Evolutionary conservation across 345 rosid species (phyloP), one percentile per base, ranked within the genome.

Genomic region (Salix viminalis): DNA sequence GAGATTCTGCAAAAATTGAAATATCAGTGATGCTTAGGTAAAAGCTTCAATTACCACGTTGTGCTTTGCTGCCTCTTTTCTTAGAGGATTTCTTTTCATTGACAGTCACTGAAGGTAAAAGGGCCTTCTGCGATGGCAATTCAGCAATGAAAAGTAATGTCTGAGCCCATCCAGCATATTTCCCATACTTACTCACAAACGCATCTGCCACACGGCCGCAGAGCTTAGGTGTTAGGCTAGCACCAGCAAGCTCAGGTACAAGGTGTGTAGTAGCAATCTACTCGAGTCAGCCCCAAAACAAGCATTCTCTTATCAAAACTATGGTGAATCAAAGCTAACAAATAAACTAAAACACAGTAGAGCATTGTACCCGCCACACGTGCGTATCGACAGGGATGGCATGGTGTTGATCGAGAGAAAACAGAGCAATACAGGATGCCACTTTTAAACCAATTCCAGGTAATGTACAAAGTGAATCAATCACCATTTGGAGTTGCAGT

Each of bases 131-230:
- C 64, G 98, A 76, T 73, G 99, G 97, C 81, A 95, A 81, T 72
- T 95, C 98, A 1, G 98, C 96, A 64, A 93, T 85, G 84, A 95
- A 95, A 67, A 95, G 94, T 73, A 91, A 79, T 69, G 97, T 95
- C 78, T 95, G 98, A 67, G 99, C 99, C 97, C 98, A 93, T 74
- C 97, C 99, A 71, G 99, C 98, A 88, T 91, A 90, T 73, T 88
- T 89, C 18, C 97, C 98, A 76, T 95, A 95, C 79, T 89, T 95
- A 79, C 82, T 85, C 82, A 91, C 98, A 85, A 93, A 95, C n/a
- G 98, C 98, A 83, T 91, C 96, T 24, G 96, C 91, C 66, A 95
- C 99, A 77, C 84, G 84, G 78, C 78, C 69, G 81, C 87, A 84
- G 71, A 91, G 90, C 86, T 91, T 93, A 71, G 83, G 79, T 6